Evolutionary conservation across 139 green algal genomes (phyloP), one percentile per base, ranked within the genome.

Genomic region (Trebouxia sp.): DNA sequence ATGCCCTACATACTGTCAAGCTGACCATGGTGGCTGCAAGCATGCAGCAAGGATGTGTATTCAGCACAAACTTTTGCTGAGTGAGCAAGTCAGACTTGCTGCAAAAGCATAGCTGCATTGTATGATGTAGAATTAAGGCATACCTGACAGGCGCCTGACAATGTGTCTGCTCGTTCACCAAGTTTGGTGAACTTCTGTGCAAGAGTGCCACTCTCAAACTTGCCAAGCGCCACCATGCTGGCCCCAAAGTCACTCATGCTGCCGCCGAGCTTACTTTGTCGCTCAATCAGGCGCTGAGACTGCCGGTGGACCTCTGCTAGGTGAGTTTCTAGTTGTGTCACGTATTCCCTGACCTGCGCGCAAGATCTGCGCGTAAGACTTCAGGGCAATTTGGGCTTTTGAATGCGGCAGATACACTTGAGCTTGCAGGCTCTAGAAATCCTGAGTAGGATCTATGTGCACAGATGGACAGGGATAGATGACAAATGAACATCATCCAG

Each of bases 261-360:
- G 10, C 77, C 67, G 3, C 83, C 88, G 65, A 96, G 74, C 74
- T 93, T 87, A 20, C 70, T 83, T 80, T 97, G 92, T 76, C 95
- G 93, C 35, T 83, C 85, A 28, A 94, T 88, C 35, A 98, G 87
- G 22, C 94, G 84, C 6, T 82, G 80, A 1, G 88, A 88, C 79
- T 98, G 92, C 28, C 89, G 62, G 75, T 96, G 92, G 15, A 89
- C 92, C 85, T 98, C 95, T 5, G 55, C 82, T 65, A 98, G 81
- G 83, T 98, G 94, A 0, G 65, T 62, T 83, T 98, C 96, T 65
- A 99, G 90, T 38, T 86, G 75, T 39, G 83, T 81, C 37, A 97
- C 84, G 84, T 98, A 98, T 39, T 95, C 89, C 10, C 88, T 84
- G 20, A 89, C 83, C 81, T 88, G 75, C 72, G n/a, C n/a, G n/a